A percentile compares a stretch with the other conserved stretches of the same genome.
phyloP scores from a whole-genome alignment of 1,284 basidiomycete species.

The Ceratobasidium sp. region DNA sequence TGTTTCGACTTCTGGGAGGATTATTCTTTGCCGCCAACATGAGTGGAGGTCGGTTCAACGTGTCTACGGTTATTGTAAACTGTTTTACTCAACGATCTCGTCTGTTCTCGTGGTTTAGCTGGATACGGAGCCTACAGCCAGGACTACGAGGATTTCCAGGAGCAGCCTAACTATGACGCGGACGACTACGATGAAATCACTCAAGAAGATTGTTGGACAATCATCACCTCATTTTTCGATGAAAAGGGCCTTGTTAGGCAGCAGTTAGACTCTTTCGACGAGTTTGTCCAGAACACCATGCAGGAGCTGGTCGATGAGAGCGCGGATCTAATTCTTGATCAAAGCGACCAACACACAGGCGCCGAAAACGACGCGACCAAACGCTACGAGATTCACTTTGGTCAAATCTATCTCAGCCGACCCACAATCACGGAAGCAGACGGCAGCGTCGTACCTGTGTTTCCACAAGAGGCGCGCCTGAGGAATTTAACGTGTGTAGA shows the following conservation, averaged over 20 bases:
- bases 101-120: not conserved
- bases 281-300: conserved; percentile 99
- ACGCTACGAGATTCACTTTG: conserved; percentile 97
- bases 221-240: conserved; percentile 96
- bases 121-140: conserved; percentile 36
- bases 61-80: not conserved
- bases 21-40: conserved; percentile 3
- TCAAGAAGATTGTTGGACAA: conserved; percentile 94
- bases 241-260: conserved; percentile 98
- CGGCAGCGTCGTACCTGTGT: conserved; percentile 90
- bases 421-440: conserved; percentile 96
- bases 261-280: conserved; percentile 98
- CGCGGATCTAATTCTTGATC: conserved; percentile 91
- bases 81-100: not conserved
- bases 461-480: conserved; percentile 96
- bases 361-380: conserved; percentile 73
- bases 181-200: conserved; percentile 78
- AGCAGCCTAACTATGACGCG: conserved; percentile 59
- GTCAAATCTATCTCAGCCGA: conserved; percentile 95
- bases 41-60: conserved; percentile 25
- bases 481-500: conserved; percentile 76
- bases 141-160: conserved; percentile 39
- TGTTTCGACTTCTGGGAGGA: not conserved
- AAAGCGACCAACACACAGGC: conserved; percentile 94
- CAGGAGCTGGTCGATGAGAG: conserved; percentile 99